Base-by-base conservation (phyloP, 306 rosid genomes). In the Gynostemma pentaphyllum region DNA sequence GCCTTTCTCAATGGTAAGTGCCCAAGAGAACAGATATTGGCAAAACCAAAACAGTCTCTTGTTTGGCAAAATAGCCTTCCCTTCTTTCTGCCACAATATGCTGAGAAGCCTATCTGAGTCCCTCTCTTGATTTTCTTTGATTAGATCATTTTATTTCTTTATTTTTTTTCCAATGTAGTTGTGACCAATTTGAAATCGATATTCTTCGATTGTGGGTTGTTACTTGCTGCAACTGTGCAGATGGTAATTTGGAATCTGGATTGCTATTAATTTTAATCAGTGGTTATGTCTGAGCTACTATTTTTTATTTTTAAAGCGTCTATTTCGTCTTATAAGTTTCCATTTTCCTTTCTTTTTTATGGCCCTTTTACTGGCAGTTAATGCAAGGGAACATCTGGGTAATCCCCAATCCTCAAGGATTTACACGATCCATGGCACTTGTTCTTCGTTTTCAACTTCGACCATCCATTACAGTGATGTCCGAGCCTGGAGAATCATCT, bases 371-470 rank as follows among this genome's bases (percentile, higher is more conserved):
- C 73, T 74, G 75, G 76, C 90, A 94, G 99, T 54, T 86, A 84
- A 94, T 94, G 99, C 99, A 86, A 83, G 99, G 99, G 64, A 94
- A 86, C 74, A 84, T 94, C 71, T 75, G 94, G 89, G 80, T 79
- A 49, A 74, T 81, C 13, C 94, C 94, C 10, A 78, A 81, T 56
- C 52, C 84, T 67, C 89, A 84, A 70, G 99, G 99, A 67, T 71
- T 53, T 75, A 76, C 89, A 30, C 97, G 85, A 77, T 82, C 87
- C 80, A 94, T 94, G 97, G 81, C 89, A 23, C 95, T 94, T 16
- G 79, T 84, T 75, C 90, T 88, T 40, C 86, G 86, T 67, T 89
- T 94, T 75, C 97, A 94, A 70, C 65, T 82, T 34, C 83, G 91
- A 26, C 77, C 83, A 0, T 88, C 99, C 54, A 77, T 89, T 64